Conservation (phyloP, 1,284 basidiomycete genomes). For the Phenoliferia sp. region DNA sequence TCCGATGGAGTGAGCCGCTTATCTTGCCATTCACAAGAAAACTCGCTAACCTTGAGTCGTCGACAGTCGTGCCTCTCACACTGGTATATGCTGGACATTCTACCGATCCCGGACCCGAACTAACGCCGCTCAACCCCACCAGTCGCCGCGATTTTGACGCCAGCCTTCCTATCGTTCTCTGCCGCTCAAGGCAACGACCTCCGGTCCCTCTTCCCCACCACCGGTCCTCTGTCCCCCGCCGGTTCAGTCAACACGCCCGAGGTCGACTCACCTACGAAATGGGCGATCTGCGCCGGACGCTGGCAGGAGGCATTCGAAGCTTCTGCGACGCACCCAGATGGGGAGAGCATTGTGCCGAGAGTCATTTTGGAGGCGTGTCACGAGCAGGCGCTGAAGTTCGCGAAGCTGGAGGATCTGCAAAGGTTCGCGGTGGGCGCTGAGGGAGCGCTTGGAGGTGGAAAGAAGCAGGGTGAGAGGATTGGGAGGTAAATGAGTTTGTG, state of each 20-base stretch:
- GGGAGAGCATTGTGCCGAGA: conserved; percentile 21
- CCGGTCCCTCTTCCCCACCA: conserved; percentile 19
- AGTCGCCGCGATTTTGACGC: conserved; percentile 24
- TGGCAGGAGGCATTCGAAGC: conserved; percentile 22
- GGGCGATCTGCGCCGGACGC: conserved; percentile 26
- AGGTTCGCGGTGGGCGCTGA: neutral
- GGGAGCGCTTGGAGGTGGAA: neutral
- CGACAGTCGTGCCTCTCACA: conserved; percentile 15
- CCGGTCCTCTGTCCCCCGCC: neutral
- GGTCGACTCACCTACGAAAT: conserved; percentile 12
- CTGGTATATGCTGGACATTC: neutral
- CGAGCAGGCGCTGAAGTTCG: conserved; percentile 3
- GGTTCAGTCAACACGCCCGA: neutral
- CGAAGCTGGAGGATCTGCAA: neutral
- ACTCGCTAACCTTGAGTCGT: neutral
- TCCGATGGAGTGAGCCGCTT: conserved; percentile 9
- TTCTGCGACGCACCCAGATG: conserved; percentile 11
- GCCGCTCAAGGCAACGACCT: conserved; percentile 22
- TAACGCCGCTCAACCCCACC: neutral
- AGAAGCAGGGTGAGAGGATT: neutral
- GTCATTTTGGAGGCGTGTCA: conserved; percentile 27
- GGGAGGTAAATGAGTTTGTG: neutral
- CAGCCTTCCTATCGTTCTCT: conserved; percentile 20
- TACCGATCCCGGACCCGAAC: neutral
- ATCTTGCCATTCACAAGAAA: neutral